These are phyloP conservation scores for Cystobasidium pallidum DNA, from an alignment of 1,284 basidiomycete genomes.

Conservation along the genomic window DNA sequence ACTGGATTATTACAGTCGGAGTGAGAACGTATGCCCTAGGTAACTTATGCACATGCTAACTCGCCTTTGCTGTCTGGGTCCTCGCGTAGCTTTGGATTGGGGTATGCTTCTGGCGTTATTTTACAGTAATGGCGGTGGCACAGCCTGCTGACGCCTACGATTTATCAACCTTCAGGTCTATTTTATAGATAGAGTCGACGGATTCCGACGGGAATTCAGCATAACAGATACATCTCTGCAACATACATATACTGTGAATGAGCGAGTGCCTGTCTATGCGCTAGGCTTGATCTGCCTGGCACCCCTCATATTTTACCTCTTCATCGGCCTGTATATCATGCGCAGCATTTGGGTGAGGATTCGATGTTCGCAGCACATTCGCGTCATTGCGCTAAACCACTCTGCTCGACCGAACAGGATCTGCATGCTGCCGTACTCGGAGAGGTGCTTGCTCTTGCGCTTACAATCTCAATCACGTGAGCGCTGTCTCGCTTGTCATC, in stretches of 20 bases:
- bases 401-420: conserved; percentile 61
- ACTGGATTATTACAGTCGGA: conserved; percentile 42
- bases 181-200: conserved; percentile 68
- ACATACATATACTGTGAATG: conserved; percentile 73
- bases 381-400: too few relatives aligned
- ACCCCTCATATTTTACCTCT: conserved; percentile 70
- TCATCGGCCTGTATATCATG: conserved; percentile 56
- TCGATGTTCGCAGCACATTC: too few relatives aligned
- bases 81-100: conserved; percentile 40
- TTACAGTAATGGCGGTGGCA: background rate
- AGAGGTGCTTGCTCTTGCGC: conserved; percentile 64
- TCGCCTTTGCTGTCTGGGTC: background rate
- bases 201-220: conserved; percentile 82
- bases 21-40: background rate
- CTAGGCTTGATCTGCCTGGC: conserved; percentile 57
- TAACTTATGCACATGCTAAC: background rate
- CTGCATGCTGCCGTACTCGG: conserved; percentile 70
- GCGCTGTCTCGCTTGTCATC: background rate
- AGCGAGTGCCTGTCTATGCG: conserved; percentile 75
- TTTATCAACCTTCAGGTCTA: conserved; percentile 7
- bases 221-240: conserved; percentile 72
- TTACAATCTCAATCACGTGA: conserved; percentile 75
- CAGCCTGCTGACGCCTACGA: background rate
- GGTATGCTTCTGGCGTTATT: background rate
- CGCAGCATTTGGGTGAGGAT: conserved; percentile 33